Percentiles rank a stretch among this genome's conserved stretches.
Conservation (phyloP, 257 asterid genomes). For the Catharanthus roseus region DNA sequence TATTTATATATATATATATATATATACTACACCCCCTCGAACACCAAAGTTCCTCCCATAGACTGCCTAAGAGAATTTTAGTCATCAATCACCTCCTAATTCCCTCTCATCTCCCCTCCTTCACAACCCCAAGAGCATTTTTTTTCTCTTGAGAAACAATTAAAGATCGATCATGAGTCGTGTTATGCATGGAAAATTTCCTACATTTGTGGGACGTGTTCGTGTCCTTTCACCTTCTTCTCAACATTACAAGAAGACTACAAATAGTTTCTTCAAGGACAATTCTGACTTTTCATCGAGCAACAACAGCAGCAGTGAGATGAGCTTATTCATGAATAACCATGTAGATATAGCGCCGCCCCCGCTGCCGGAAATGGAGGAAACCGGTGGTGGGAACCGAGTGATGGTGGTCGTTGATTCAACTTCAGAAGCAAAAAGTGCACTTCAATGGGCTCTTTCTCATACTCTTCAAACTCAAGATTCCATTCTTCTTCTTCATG, state of each 20-base stretch:
- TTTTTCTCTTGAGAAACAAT: too few species aligned
- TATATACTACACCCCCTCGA: too few species aligned
- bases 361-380: conserved; percentile 33
- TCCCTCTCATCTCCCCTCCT: too few species aligned
- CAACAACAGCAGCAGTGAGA: conserved; percentile 26
- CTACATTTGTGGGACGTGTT: conserved; percentile 38
- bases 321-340: conserved; percentile 30
- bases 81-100: too few species aligned
- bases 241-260: conserved; percentile 29
- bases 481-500: conserved; percentile 58
- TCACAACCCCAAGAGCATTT: too few species aligned
- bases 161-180: conserved; percentile 7
- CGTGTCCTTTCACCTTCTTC: conserved; percentile 53
- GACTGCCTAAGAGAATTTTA: too few species aligned
- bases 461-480: conserved; percentile 76
- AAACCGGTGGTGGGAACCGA: conserved; percentile 47
- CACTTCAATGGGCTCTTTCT: conserved; percentile 84
- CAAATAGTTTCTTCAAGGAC: conserved; percentile 27
- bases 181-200: conserved; percentile 27
- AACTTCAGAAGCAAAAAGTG: conserved; percentile 53
- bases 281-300: conserved; percentile 34
- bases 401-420: conserved; percentile 88
- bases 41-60: too few species aligned
- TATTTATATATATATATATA: not conserved
- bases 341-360: too few species aligned